Evolutionary conservation across 495 filamentous ascomycete species (phyloP).

Genomic region (Xylona heveae): DNA sequence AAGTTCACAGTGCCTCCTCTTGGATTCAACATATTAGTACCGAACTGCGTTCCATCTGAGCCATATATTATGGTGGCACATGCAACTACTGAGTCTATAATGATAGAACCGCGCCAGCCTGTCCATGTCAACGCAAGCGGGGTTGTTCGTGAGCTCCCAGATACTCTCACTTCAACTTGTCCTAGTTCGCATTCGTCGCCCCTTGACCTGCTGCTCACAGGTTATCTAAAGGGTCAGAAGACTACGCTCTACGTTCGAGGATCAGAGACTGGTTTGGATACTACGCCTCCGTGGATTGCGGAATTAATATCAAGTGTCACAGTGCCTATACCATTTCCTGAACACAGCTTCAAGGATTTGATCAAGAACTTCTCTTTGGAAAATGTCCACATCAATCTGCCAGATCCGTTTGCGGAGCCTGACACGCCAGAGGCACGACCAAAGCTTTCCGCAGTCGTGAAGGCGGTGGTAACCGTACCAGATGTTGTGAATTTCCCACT

Average conservation of each 20-base stretch:
- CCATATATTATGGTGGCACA: constrained; percentile 50
- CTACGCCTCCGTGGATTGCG: constrained; percentile 60
- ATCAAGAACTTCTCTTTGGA: constrained; percentile 71
- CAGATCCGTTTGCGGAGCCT: constrained; percentile 54
- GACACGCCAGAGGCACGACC: constrained; percentile 53
- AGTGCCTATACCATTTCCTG: constrained; percentile 66
- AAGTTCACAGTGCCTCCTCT: constrained; percentile 53
- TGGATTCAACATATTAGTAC: constrained; percentile 63
- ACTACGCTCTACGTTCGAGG: constrained; percentile 68
- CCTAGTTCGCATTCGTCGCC: constrained; percentile 59
- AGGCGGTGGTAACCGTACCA: constrained; percentile 54
- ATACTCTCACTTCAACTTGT: constrained; percentile 44
- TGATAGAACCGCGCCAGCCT: constrained; percentile 39
- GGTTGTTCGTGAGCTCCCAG: constrained; percentile 45
- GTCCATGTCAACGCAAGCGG: constrained; percentile 48
- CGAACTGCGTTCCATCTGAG: constrained; percentile 43
- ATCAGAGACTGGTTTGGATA: constrained; percentile 35
- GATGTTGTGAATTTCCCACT: constrained; percentile 69
- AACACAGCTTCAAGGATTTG: constrained; percentile 53
- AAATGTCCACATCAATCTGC: constrained; percentile 66
- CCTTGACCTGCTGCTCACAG: constrained; percentile 59
- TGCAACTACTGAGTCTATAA: constrained; percentile 42
- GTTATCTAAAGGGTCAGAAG: constrained; percentile 58
- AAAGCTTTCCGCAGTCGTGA: constrained; percentile 57
- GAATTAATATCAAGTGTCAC: constrained; percentile 64